Evolutionary conservation across 805 yeast genomes (phyloP).

Genomic region (Candida germanica): DNA sequence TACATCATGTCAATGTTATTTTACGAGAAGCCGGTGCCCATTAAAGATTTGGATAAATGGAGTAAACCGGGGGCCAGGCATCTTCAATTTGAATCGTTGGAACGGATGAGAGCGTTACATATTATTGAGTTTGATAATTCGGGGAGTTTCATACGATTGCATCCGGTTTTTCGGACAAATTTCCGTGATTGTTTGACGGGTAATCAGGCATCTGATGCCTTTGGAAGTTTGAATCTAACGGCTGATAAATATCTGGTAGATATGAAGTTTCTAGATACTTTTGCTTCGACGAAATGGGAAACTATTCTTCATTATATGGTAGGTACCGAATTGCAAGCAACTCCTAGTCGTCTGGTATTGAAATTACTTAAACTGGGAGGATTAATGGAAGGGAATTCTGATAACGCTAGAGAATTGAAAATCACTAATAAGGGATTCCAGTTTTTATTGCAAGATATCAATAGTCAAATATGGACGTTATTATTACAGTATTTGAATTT

Average conservation of each 20-base stretch:
- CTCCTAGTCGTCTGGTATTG: constrained; percentile 82
- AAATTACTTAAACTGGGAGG: constrained; percentile 75
- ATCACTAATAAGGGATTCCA: constrained; percentile 95
- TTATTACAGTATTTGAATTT: constrained; percentile 81
- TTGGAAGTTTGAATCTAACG: constrained; percentile 64
- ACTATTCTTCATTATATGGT: constrained; percentile 96
- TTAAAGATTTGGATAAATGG: constrained; percentile 71
- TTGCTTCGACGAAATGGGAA: constrained; percentile 91
- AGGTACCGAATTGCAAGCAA: constrained; percentile 69
- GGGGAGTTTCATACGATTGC: constrained; percentile 50
- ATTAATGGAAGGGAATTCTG: constrained; percentile 68
- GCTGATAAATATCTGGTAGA: constrained; percentile 55
- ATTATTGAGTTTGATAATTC: constrained; percentile 60
- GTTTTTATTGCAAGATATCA: constrained; percentile 86
- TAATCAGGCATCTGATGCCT: constrained; percentile 59
- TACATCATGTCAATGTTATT: constrained; percentile 85
- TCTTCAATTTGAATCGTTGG: constrained; percentile 72
- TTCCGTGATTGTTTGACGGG: constrained; percentile 86
- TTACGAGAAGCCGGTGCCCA: constrained; percentile 67
- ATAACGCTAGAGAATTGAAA: constrained; percentile 38
- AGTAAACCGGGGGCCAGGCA: constrained; percentile 58
- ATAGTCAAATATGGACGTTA: constrained; percentile 92
- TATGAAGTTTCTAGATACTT: constrained; percentile 65
- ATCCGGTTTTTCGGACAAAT: constrained; percentile 70
- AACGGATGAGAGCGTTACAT: constrained; percentile 72